Evolutionary conservation across 768 basidiomycete genomes (phyloP).

Genomic region (Termitomyces bulborhizus): DNA sequence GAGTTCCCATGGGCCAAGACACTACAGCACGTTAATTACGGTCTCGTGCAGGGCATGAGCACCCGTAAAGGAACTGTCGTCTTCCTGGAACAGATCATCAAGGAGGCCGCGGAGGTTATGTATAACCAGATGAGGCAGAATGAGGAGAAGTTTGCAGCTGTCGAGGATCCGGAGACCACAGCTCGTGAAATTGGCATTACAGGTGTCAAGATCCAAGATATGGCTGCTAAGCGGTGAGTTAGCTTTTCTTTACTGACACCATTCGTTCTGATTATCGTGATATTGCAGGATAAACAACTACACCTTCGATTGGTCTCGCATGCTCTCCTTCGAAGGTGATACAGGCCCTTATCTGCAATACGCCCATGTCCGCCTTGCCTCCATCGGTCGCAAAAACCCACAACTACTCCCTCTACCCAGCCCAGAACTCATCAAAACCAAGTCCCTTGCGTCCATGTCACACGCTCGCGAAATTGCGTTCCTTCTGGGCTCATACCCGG

Average conservation of each 20-base stretch:
- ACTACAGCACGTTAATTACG: slow-evolving; percentile 87
- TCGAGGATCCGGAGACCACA: slow-evolving; percentile 81
- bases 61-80: slow-evolving; percentile 91
- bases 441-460: slow-evolving; percentile 56
- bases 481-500: slow-evolving; percentile 87
- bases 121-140: slow-evolving; percentile 96
- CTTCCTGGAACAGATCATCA: slow-evolving; percentile 89
- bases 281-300: slow-evolving; percentile 87
- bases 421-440: slow-evolving; percentile 60
- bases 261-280: background rate
- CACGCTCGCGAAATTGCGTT: slow-evolving; percentile 83
- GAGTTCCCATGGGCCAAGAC: slow-evolving; percentile 78
- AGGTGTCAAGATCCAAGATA: slow-evolving; percentile 96
- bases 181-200: slow-evolving; percentile 86
- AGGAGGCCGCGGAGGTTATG: slow-evolving; percentile 86
- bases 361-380: slow-evolving; percentile 88
- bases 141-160: slow-evolving; percentile 82
- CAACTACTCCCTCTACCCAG: slow-evolving; percentile 73
- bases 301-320: slow-evolving; percentile 89
- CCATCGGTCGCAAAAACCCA: slow-evolving; percentile 89
- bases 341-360: slow-evolving; percentile 96
- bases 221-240: slow-evolving; percentile 83
- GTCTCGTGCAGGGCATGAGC: slow-evolving; percentile 92
- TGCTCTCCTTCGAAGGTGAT: slow-evolving; percentile 95
- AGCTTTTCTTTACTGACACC: slow-evolving; percentile 2